Percentiles rank a stretch among this genome's conserved stretches.
These are phyloP conservation scores for Saitozyma podzolica DNA, from an alignment of 768 basidiomycete species.

Conservation along the genomic window DNA sequence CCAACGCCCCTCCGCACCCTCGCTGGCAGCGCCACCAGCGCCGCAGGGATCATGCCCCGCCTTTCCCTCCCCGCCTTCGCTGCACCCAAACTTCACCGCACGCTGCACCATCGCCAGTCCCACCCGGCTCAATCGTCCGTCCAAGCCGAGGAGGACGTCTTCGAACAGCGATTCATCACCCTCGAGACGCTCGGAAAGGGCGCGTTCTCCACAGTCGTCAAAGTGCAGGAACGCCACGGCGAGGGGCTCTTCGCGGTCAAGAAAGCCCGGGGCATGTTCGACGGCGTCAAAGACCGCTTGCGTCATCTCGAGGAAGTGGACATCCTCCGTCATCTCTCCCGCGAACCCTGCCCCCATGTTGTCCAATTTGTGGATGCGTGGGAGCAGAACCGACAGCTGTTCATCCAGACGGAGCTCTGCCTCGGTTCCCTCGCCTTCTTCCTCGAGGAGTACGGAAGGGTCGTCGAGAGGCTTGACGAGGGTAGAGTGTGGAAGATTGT, in stretches of 20 bases:
- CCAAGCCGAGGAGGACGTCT: constrained; percentile 52
- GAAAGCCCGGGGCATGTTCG: constrained; percentile 80
- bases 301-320: constrained; percentile 94
- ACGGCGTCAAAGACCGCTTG: constrained; percentile 86
- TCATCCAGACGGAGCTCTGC: constrained; percentile 93
- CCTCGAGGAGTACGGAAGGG: constrained; percentile 82
- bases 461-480: constrained; percentile 79
- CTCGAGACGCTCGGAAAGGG: constrained; percentile 84
- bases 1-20: not conserved
- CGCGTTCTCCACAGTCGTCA: constrained; percentile 89
- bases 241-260: constrained; percentile 77
- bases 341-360: constrained; percentile 63
- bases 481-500: constrained; percentile 95
- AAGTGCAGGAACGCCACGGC: constrained; percentile 56
- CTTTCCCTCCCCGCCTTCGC: constrained; percentile 41
- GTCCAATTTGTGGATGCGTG: constrained; percentile 89
- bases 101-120: constrained; percentile 39
- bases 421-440: constrained; percentile 89
- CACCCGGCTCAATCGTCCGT: constrained; percentile 30
- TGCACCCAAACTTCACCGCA: constrained; percentile 31
- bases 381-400: constrained; percentile 89
- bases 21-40: not conserved
- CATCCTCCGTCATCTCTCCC: constrained; percentile 72
- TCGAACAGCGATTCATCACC: constrained; percentile 81
- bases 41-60: constrained; percentile 32